Percentiles rank a stretch among this genome's conserved stretches.
Conservation (phyloP, 2,329 filamentous ascomycete genomes). For the Pseudogymnoascus sp. region DNA sequence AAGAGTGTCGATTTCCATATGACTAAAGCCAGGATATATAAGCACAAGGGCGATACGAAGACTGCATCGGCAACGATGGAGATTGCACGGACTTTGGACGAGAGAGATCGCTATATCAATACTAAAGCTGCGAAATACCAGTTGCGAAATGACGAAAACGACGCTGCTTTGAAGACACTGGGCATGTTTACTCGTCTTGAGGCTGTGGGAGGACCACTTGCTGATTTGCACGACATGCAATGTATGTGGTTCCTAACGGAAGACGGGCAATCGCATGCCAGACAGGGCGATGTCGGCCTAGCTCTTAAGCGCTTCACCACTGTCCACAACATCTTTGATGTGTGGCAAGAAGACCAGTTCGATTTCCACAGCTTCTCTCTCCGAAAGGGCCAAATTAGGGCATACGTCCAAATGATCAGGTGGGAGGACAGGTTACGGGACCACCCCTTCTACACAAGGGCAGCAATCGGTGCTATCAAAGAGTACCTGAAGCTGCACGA, state of each 20-base stretch:
- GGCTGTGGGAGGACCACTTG: constrained; percentile 76
- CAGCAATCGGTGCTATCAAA: constrained; percentile 73
- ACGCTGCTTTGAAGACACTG: constrained; percentile 79
- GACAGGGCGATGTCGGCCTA: constrained; percentile 74
- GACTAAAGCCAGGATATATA: constrained; percentile 91
- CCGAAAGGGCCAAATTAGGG: constrained; percentile 90
- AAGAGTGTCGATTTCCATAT: constrained; percentile 87
- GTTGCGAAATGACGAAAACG: constrained; percentile 84
- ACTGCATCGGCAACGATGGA: constrained; percentile 88
- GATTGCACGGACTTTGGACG: constrained; percentile 74
- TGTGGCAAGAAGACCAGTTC: constrained; percentile 98
- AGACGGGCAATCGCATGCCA: constrained; percentile 82
- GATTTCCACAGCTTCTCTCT: constrained; percentile 98
- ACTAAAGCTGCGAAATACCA: constrained; percentile 97
- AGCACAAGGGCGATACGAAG: constrained; percentile 73
- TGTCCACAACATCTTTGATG: constrained; percentile 87
- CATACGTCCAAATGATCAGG: constrained; percentile 91
- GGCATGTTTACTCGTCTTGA: constrained; percentile 92
- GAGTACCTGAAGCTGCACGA: constrained; percentile 77
- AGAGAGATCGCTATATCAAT: constrained; percentile 94
- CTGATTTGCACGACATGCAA: constrained; percentile 95
- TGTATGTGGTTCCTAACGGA: constrained; percentile 96
- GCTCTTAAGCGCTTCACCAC: constrained; percentile 89
- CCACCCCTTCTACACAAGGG: constrained; percentile 86
- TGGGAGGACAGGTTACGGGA: constrained; percentile 92